Evolutionary conservation across 352 stramenopile species (phyloP), one percentile per base, ranked within the genome.

Genomic region (Phytopythium kandeliae): DNA sequence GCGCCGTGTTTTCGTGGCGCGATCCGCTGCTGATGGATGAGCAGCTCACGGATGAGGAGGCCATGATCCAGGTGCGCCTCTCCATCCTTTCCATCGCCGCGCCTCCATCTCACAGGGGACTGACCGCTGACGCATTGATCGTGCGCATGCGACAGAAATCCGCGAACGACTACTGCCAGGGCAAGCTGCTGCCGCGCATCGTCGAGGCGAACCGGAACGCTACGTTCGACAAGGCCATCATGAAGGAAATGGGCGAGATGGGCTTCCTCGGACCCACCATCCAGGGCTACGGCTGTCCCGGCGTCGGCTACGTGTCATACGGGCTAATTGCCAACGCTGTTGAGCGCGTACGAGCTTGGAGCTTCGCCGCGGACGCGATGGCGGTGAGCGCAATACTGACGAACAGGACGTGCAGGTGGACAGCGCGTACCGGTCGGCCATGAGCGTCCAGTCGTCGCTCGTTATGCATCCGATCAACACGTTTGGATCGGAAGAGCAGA

Each of bases 391-490:
- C 17, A n/a, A 40, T 35, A 17, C 40, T 48, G 25, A 44, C 24
- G 0, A 22, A 19, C 6, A 22, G 11, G 15, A 11, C 12, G 24
- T 31, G 11, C 58, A 87, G 69, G 80, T 99, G 4, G 96, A 99
- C 80, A 98, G 90, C 31, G 85, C 83, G 11, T 99, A 99, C 75
- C 79, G 96, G 22, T 98, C 91, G 34, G 93, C 95, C 43, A 98
- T 99, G 92, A 97, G 86, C 59, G 96, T 99, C 28, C 97, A 99
- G 71, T 98, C 86, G 48, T 97, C 89, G 38, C 70, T 99, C 17
- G 97, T 99, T 28, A 99, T 99, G 96, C 91, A 98, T 71, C 96
- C 96, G 36, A 99, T 99, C 71, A 97, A 98, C 69, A 92, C 83
- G 7, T 99, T 98, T 62, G 97, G 96, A 19, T 97, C 83, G 44